phyloP scores from a whole-genome alignment of 2,329 filamentous ascomycete species.

The Aschersonia sp. region DNA sequence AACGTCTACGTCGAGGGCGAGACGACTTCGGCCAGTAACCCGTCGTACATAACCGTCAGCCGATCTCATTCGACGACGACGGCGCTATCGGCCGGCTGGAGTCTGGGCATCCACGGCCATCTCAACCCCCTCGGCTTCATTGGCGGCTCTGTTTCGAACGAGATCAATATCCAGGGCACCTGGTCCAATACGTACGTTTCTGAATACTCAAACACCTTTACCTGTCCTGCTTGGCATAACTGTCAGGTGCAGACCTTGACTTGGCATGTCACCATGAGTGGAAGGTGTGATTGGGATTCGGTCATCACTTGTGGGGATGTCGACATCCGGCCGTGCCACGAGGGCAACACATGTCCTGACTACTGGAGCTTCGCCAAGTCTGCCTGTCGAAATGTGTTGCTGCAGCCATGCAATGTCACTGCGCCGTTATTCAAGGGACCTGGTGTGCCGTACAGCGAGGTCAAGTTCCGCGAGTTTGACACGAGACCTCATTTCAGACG shows the following conservation, averaged over 20 bases:
- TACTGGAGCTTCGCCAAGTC: background rate
- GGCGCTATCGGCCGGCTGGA: background rate
- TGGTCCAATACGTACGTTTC: background rate
- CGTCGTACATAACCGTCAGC: background rate
- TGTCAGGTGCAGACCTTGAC: background rate
- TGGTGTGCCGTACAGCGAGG: background rate
- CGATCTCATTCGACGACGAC: background rate
- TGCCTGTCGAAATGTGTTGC: background rate
- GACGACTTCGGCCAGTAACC: background rate
- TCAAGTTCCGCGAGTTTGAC: background rate
- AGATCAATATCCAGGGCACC: background rate
- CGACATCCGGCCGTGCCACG: background rate
- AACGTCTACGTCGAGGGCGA: background rate
- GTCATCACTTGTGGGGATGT: background rate
- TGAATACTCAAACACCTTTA: background rate
- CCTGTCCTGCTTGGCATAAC: background rate
- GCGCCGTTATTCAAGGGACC: background rate
- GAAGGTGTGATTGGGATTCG: background rate
- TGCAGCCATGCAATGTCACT: background rate
- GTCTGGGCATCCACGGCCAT: background rate
- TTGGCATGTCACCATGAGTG: background rate
- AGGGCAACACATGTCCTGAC: background rate
- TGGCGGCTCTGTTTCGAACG: background rate
- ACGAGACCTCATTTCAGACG: background rate
- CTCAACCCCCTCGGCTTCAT: background rate